A percentile compares a stretch with the other conserved stretches of the same genome.
Conservation (phyloP, 192 early-diverging fungal genomes). For the Pilaira anomala region DNA sequence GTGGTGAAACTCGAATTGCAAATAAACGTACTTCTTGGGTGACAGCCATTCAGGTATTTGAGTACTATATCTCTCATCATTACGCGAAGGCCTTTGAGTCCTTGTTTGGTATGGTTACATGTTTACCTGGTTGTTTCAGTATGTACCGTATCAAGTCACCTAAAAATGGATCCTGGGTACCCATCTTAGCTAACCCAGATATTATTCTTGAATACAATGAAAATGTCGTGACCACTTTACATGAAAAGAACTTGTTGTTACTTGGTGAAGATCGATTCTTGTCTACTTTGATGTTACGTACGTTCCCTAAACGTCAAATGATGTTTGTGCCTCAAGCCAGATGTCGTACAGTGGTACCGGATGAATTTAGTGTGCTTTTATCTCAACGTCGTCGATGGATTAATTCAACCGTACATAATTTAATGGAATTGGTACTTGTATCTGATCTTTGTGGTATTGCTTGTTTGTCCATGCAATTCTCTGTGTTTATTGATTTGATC, state of each 20-base stretch:
- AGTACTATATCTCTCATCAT: conserved; percentile 95
- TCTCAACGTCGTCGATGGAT: conserved; percentile 93
- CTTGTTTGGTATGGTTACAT: conserved; percentile 90
- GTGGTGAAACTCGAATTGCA: conserved; percentile 95
- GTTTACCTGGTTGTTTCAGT: conserved; percentile 94
- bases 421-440: conserved; percentile 79
- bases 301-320: conserved; percentile 82
- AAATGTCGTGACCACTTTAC: conserved; percentile 74
- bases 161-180: conserved; percentile 68
- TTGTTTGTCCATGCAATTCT: conserved; percentile 86
- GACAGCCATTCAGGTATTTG: conserved; percentile 95
- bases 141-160: conserved; percentile 93
- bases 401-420: conserved; percentile 90
- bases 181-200: conserved; percentile 83
- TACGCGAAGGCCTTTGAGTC: conserved; percentile 94
- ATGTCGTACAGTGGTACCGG: conserved; percentile 83
- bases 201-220: conserved; percentile 76
- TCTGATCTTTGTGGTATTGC: conserved; percentile 86
- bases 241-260: conserved; percentile 80
- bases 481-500: conserved; percentile 65
- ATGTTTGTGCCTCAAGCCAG: conserved; percentile 79
- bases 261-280: conserved; percentile 87
- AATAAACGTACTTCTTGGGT: conserved; percentile 80
- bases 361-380: conserved; percentile 76
- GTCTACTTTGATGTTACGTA: conserved; percentile 80